Base-by-base conservation (phyloP, 1,284 basidiomycete species). In the Ganoderma sinense region DNA sequence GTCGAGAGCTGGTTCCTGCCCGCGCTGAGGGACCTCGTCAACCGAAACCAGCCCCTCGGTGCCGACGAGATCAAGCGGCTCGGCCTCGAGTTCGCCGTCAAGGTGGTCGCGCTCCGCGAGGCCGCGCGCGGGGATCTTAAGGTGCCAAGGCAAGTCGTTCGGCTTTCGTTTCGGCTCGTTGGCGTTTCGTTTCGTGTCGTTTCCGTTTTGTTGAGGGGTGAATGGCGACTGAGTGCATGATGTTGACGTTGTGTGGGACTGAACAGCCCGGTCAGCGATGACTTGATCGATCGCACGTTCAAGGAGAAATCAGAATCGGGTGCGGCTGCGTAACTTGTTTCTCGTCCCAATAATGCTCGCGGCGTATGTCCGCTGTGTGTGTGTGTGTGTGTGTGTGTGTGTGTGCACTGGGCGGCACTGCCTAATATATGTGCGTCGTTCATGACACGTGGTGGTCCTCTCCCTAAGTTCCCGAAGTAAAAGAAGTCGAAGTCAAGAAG, bases 71-170 rank as follows among this genome's bases (percentile, higher is more conserved):
- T 66, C 0, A 16, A 31, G 13, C 23, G 26, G 31, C 45, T 66
- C 4, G 58, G 58, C 8, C n/a, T 61, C 18, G 58, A 53, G n/a
- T 45, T 66, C 13, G 65, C 55, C 2, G 16, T 29, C 20, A 59
- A 36, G n/a, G 65, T 53, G n/a, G 53, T 66, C 18, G 58, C 59
- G 1, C 64, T 66, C 13, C 64, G 64, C 18, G 64, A 65, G 56
- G 4, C n/a, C 16, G 31, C 13, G 16, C 56, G 56, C 10, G 56
- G 56, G 10, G 14, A 6, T 14, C 33, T 31, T 33, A 7, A 11
- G 2, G 2, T 11, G 10, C 4, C 56, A n/a, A 36, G 56, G 56
- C 26, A 31, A 55, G 53, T 55, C 33, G 33, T 7, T 4, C 33
- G 3, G 33, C 33, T 33, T 33, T 33, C 7, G 3, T 33, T 33